Base-by-base conservation (phyloP, 1,284 basidiomycete species). In the Ustilago trichophora region DNA sequence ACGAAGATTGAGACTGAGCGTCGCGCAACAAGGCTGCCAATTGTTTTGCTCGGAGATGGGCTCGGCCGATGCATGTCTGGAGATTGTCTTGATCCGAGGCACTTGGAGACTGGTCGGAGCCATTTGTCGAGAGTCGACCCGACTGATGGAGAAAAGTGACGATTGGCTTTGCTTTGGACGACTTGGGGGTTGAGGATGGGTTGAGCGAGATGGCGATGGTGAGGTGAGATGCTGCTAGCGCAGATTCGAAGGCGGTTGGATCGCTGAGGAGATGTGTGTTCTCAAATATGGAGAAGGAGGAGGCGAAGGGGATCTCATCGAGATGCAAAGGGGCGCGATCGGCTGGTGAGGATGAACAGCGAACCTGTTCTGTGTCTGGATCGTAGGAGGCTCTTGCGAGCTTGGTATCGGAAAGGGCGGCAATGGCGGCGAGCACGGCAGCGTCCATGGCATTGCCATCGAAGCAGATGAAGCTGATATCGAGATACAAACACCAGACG, bases 361-460 rank as follows among this genome's bases (percentile, higher is more conserved):
- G 46, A 5, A 89, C 89, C 44, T 84, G 85, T 13, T 86, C 85
- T 0, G 86, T 85, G 21, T 91, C 90, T 47, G 88, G 87, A 75
- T 91, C 83, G 77, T 86, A 95, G 1, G 82, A 87, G 1, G 91
- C 89, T 75, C 87, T 85, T 2, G 93, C 92, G 15, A 96, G 63
- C 22, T 31, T 57, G 2, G 60, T 90, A 72, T 93, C 90, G 80
- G 85, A 85, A 41, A 98, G 83, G 4, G 95, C 93, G 12, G 90
- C 88, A 42, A 93, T 87, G 84, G 94, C 90, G 0, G 93, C 92
- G 13, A 97, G 81, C 3, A 97, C 85, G 0, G 91, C 87, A 0
- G 94, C 93, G 68, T 99, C 95, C 67, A 96, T 91, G 1, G 87
- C 90, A 77, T 97, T 97, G 9, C 95, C 95, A 80, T 98, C 94